A percentile compares a stretch with the other conserved stretches of the same genome.
These are phyloP conservation scores for Hepatocystis sp. DNA, from an alignment of 169 alveolate species.

Conservation along the genomic window DNA sequence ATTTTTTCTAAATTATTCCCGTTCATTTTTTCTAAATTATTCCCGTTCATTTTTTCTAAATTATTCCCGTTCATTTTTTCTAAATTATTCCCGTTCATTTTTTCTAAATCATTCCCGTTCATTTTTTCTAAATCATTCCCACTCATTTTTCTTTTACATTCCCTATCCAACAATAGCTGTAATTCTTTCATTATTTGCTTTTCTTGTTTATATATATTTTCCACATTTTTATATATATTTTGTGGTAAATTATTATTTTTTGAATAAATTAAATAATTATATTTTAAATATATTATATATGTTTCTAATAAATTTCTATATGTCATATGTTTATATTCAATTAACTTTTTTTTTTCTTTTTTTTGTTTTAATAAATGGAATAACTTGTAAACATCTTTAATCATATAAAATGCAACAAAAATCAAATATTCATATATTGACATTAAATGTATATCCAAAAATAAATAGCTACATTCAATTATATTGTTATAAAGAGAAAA, in stretches of 20 bases:
- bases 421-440: conserved; percentile 47
- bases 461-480: conserved; percentile 42
- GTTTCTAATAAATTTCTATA: conserved; percentile 61
- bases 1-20: too few species aligned
- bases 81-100: too few species aligned
- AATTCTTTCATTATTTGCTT: conserved; percentile 6
- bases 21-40: too few species aligned
- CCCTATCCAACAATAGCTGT: background rate
- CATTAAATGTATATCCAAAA: conserved; percentile 43
- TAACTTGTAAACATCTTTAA: conserved; percentile 40
- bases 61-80: too few species aligned
- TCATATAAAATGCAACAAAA: conserved; percentile 31
- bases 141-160: background rate
- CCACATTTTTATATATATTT: conserved; percentile 8
- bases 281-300: conserved; percentile 58
- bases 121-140: background rate
- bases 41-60: too few species aligned
- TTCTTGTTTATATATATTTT: conserved; percentile 5
- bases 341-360: conserved; percentile 36
- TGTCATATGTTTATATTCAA: conserved; percentile 50
- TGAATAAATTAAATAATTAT: conserved; percentile 59
- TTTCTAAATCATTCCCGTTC: conserved; percentile 8
- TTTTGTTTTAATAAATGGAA: conserved; percentile 23
- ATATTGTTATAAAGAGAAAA: conserved; percentile 35
- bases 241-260: background rate